Conservation (phyloP, 1,139 yeast genomes). For the Diutina neorugosa region DNA sequence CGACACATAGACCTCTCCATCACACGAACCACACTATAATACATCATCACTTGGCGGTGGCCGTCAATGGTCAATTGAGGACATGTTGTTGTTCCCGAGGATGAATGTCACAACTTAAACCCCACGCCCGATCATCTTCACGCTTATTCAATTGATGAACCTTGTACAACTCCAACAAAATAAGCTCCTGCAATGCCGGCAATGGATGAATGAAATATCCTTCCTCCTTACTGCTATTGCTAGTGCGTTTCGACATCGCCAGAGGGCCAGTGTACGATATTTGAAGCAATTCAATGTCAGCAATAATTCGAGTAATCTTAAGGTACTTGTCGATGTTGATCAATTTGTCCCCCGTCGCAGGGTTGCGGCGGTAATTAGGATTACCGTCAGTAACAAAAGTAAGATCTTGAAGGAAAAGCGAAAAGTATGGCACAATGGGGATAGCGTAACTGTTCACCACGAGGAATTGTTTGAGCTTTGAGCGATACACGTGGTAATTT, state of each 20-base stretch:
- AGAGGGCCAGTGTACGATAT: slow-evolving; percentile 31
- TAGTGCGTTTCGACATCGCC: not conserved
- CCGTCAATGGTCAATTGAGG: not conserved
- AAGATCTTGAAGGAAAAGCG: slow-evolving; percentile 73
- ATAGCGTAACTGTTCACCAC: slow-evolving; percentile 39
- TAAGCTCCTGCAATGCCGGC: slow-evolving; percentile 48
- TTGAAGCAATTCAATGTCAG: slow-evolving; percentile 73
- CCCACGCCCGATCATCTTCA: slow-evolving; percentile 63
- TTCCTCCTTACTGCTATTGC: slow-evolving; percentile 8
- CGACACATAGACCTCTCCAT: not conserved
- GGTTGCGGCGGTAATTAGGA: slow-evolving; percentile 32
- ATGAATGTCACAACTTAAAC: slow-evolving; percentile 47
- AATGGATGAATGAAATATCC: slow-evolving; percentile 28
- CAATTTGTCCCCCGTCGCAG: slow-evolving; percentile 25
- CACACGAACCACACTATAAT: not conserved
- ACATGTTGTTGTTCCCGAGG: slow-evolving; percentile 8
- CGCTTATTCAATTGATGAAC: slow-evolving; percentile 46
- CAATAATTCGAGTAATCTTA: slow-evolving; percentile 60
- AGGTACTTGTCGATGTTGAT: slow-evolving; percentile 77
- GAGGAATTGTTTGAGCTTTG: slow-evolving; percentile 48
- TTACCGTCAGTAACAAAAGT: slow-evolving; percentile 87
- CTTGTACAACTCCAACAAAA: slow-evolving; percentile 59
- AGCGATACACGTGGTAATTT: slow-evolving; percentile 67
- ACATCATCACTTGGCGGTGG: not conserved
- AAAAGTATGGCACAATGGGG: slow-evolving; percentile 80